Evolutionary conservation across 345 rosid species (phyloP).

Genomic region (Melaleuca alternifolia): DNA sequence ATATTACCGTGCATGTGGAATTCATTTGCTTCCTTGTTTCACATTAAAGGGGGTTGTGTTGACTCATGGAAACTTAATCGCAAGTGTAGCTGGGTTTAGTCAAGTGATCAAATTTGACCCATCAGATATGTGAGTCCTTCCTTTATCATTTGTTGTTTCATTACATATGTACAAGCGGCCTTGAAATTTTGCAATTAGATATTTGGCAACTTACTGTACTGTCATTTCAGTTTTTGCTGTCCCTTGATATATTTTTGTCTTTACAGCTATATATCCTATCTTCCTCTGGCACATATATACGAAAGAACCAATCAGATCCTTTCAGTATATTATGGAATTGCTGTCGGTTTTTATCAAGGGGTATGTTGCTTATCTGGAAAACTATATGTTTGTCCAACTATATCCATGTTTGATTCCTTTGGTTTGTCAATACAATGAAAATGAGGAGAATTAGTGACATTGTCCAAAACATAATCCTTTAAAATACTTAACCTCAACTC

Average conservation of each 20-base stretch:
- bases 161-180: background rate
- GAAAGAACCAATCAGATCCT: conserved; percentile 73
- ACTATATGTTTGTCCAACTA: background rate
- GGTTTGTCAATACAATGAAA: background rate
- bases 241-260: background rate
- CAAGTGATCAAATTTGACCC: conserved; percentile 21
- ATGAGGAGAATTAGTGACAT: background rate
- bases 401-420: background rate
- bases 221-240: background rate
- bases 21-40: background rate
- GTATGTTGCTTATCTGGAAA: conserved; percentile 26
- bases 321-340: conserved; percentile 42
- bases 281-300: conserved; percentile 92
- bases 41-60: conserved; percentile 60
- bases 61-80: conserved; percentile 79
- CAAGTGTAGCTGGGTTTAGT: conserved; percentile 64
- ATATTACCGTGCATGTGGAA: background rate
- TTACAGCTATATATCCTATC: conserved; percentile 74
- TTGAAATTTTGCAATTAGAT: background rate
- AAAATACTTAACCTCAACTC: background rate
- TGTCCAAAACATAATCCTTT: background rate
- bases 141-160: background rate
- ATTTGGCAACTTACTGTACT: background rate
- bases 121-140: conserved; percentile 67
- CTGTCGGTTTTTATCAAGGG: conserved; percentile 91